These are phyloP conservation scores for Lipomyces oligophaga DNA, from an alignment of 805 yeast species.

Conservation along the genomic window DNA sequence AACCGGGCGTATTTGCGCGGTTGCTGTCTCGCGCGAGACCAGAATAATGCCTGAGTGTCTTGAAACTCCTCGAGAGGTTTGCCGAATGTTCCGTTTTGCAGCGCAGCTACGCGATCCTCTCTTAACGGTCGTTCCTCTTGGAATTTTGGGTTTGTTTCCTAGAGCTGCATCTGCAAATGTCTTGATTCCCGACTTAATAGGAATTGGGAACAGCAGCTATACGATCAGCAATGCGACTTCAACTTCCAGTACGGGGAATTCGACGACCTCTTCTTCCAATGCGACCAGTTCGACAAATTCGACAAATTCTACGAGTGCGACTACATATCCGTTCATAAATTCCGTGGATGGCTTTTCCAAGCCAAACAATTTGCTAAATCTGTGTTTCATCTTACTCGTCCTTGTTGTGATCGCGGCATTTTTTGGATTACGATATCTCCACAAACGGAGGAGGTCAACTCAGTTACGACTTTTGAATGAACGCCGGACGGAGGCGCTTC, in stretches of 20 bases:
- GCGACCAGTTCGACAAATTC: slow-evolving; percentile 7
- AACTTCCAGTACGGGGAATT: slow-evolving; percentile 3
- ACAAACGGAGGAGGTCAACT: slow-evolving; percentile 11
- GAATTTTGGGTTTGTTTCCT: not conserved
- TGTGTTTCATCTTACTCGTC: slow-evolving; percentile 21
- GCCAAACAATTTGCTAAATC: slow-evolving; percentile 21
- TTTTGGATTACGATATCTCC: slow-evolving; percentile 15
- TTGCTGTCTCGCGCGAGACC: too few relatives aligned
- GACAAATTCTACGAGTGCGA: not conserved
- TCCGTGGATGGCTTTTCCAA: slow-evolving; percentile 18
- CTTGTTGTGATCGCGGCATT: slow-evolving; percentile 17
- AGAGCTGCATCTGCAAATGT: slow-evolving; percentile 3
- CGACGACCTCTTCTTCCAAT: slow-evolving; percentile 3
- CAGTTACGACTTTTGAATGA: not conserved
- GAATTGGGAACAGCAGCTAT: not conserved
- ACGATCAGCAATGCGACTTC: not conserved
- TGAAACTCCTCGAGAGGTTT: too few relatives aligned
- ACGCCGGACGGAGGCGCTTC: slow-evolving; percentile 15
- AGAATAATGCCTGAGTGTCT: too few relatives aligned
- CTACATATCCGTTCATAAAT: slow-evolving; percentile 10
- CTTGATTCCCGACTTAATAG: slow-evolving; percentile 6
- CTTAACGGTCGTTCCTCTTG: too few relatives aligned
- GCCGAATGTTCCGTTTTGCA: too few relatives aligned
- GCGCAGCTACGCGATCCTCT: too few relatives aligned
- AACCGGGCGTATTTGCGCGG: too few relatives aligned